phyloP scores from a whole-genome alignment of 768 basidiomycete species.

The Piloderma croceum region DNA sequence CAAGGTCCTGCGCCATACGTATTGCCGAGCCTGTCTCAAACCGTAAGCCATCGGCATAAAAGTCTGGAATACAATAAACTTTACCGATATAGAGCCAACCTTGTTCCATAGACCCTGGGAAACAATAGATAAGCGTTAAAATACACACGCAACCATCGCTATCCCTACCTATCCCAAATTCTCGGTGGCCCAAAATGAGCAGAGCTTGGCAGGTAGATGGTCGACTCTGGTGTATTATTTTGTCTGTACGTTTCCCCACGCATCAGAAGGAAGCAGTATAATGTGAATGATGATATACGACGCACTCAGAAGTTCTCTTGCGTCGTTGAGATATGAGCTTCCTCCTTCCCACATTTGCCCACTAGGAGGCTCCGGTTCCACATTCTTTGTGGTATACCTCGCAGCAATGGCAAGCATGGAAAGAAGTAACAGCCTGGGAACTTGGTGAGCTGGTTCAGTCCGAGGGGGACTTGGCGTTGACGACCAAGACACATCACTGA shows the following conservation, averaged over 20 bases:
- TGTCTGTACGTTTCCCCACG: conserved; percentile 42
- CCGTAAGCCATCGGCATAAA: background rate
- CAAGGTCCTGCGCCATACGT: conserved; percentile 78
- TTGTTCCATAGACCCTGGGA: conserved; percentile 61
- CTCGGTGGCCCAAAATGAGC: conserved; percentile 73
- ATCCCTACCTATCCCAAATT: conserved; percentile 71
- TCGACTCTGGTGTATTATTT: conserved; percentile 60
- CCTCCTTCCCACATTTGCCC: conserved; percentile 72
- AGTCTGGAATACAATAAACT: conserved; percentile 1
- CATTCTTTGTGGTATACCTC: conserved; percentile 54
- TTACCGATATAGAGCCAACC: conserved; percentile 80
- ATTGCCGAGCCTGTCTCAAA: conserved; percentile 56
- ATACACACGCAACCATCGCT: background rate
- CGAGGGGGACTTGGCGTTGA: too few relatives aligned
- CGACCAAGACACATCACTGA: too few relatives aligned
- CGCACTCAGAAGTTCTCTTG: conserved; percentile 60
- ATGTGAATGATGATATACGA: conserved; percentile 5
- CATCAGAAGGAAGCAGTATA: conserved; percentile 7
- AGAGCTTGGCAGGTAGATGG: conserved; percentile 78
- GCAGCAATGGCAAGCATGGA: conserved; percentile 81
- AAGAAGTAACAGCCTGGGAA: conserved; percentile 66
- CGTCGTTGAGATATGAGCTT: conserved; percentile 55
- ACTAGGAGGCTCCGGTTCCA: conserved; percentile 35
- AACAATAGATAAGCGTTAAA: background rate
- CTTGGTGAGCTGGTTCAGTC: too few relatives aligned